Base-by-base conservation (phyloP, 495 filamentous ascomycete genomes). In the Hypoxylon fuscum region DNA sequence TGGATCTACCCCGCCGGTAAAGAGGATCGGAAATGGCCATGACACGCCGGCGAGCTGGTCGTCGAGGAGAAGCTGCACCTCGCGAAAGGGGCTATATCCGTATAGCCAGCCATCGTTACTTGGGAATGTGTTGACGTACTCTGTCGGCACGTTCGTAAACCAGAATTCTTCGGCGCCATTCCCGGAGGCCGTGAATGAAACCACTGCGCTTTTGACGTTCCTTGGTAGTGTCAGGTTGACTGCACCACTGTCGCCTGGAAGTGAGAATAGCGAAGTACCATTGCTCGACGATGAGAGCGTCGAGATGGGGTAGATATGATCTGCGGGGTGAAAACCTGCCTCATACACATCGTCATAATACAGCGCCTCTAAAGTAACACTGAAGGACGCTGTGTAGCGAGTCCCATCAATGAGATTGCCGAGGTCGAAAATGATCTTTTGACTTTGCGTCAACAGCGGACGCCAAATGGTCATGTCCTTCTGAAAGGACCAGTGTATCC, bases 11-110 rank as follows among this genome's bases (percentile, higher is more conserved):
- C 92, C 92, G 9, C 92, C 92, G 4, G 92, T 96, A 62, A 96
- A 97, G 31, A 96, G 91, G 23, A 93, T 79, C 0, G 91, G 90
- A 56, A 94, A 95, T 3, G 93, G 92, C 90, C 89, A 96, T 5
- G 85, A 81, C 3, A 95, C 89, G 0, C 92, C 92, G 12, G 90
- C 90, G 6, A 95, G 74, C 25, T 80, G 77, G 1, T 84, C 90
- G 67, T 93, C 90, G 55, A 96, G 90, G 35, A 87, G 81, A 1
- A 96, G 75, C 59, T 96, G 90, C 6, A 96, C 80, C 71, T 97
- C 93, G 7, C 92, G 85, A 68, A 92, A 96, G 0, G 91, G 90
- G 15, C 87, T 88, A 64, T 84, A 86, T 1, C 90, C 92, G 35
- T 87, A 87, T 1, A 94, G 76, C 14, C 77, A 74, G 7, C 83